These are phyloP conservation scores for Arthroderma sp. DNA, from an alignment of 2,329 filamentous ascomycete genomes.

Conservation along the genomic window DNA sequence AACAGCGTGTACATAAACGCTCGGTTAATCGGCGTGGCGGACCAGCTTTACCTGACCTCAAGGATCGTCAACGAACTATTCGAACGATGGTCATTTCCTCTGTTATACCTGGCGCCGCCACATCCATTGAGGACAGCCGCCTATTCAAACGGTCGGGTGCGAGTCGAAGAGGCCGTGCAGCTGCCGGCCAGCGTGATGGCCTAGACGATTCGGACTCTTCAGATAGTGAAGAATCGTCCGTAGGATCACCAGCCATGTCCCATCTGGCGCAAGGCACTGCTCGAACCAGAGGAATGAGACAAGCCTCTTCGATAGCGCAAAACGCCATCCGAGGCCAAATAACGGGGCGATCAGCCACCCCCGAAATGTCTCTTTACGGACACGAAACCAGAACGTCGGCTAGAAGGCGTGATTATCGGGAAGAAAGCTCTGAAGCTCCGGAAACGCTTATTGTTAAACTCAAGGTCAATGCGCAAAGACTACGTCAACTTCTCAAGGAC, in stretches of 20 bases:
- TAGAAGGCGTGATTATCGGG: slow-evolving; percentile 53
- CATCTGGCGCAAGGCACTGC: slow-evolving; percentile 60
- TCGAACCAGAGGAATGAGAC: slow-evolving; percentile 75
- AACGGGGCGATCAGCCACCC: slow-evolving; percentile 68
- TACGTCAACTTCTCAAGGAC: slow-evolving; percentile 52
- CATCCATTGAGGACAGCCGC: slow-evolving; percentile 67
- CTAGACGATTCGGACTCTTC: slow-evolving; percentile 76
- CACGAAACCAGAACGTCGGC: slow-evolving; percentile 60
- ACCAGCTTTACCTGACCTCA: slow-evolving; percentile 86
- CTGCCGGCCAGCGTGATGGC: slow-evolving; percentile 43
- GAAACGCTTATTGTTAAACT: slow-evolving; percentile 61
- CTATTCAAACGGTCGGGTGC: slow-evolving; percentile 68
- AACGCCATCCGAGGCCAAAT: slow-evolving; percentile 65
- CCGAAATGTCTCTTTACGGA: slow-evolving; percentile 54
- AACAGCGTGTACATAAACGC: slow-evolving; percentile 87
- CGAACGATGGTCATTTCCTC: slow-evolving; percentile 85
- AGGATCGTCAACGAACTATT: slow-evolving; percentile 85
- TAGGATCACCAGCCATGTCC: slow-evolving; percentile 71
- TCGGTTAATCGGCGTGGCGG: slow-evolving; percentile 89
- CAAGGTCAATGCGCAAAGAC: slow-evolving; percentile 57
- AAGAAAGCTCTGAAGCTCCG: slow-evolving; percentile 64
- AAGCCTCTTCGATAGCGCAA: slow-evolving; percentile 73
- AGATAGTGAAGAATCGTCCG: slow-evolving; percentile 75
- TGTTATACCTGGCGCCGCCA: slow-evolving; percentile 75
- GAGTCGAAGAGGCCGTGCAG: slow-evolving; percentile 44